phyloP scores from a whole-genome alignment of 179 eudicot genomes.

The Drosera spatulata region DNA sequence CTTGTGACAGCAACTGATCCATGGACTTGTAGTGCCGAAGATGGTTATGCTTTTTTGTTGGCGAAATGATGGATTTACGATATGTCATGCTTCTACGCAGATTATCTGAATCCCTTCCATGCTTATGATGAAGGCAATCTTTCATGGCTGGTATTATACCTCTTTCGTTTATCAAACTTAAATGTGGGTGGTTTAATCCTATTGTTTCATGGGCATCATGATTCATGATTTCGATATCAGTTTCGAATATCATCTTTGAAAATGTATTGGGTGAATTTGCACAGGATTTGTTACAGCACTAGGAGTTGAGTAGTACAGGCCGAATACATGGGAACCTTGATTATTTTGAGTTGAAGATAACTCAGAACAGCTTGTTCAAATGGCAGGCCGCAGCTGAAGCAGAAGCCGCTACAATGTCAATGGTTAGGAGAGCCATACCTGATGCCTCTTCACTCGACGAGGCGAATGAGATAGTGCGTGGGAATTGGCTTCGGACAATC shows the following conservation, averaged over 20 bases:
- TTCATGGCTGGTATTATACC: slow-evolving; percentile 77
- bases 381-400: slow-evolving; percentile 98
- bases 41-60: neutral
- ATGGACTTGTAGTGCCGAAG: too few species aligned
- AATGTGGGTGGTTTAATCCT: too few species aligned
- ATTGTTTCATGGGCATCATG: too few species aligned
- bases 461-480: slow-evolving; percentile 83
- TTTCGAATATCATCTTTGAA: too few species aligned
- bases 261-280: too few species aligned
- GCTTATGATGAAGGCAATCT: slow-evolving; percentile 98
- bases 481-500: slow-evolving; percentile 80
- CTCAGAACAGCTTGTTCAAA: slow-evolving; percentile 7
- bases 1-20: too few species aligned
- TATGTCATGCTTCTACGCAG: slow-evolving; percentile 33
- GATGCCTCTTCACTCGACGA: slow-evolving; percentile 78
- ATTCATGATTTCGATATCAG: too few species aligned
- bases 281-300: too few species aligned
- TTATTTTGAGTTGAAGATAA: neutral
- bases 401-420: slow-evolving; percentile 92
- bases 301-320: too few species aligned
- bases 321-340: too few species aligned
- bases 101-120: slow-evolving; percentile 96
- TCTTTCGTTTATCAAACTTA: too few species aligned
- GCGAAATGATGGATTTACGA: slow-evolving; percentile 5
- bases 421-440: slow-evolving; percentile 73